Evolutionary conservation across 2,329 filamentous ascomycete species (phyloP), one percentile per base, ranked within the genome.

Genomic region (Gaeumannomyces sp.): DNA sequence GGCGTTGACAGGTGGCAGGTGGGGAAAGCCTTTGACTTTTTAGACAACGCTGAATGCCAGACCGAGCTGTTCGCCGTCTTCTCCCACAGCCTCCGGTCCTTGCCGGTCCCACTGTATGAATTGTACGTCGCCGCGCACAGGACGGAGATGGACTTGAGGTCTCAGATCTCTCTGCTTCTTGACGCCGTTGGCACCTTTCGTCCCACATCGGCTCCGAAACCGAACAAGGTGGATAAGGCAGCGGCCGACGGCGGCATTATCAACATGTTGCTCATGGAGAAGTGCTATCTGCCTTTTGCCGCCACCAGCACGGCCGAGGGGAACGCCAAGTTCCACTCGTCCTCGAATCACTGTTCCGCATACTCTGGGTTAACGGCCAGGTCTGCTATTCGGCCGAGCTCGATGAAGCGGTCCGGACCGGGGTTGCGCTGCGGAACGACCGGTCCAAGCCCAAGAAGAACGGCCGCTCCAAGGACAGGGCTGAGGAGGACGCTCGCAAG

Each of bases 321-420:
- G 67, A 93, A 95, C 69, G 87, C 88, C 33, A 90, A 90, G 73
- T 80, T 93, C 53, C 88, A 2, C 75, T 93, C 13, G 74, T 90
- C 35, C 77, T 92, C 0, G 91, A 94, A 75, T 81, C 80, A 2
- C 75, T 92, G 62, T 71, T 91, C 35, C 81, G 87, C 60, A 76
- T 87, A 8, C 74, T 84, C 3, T 82, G 79, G 75, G 65, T 65
- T 3, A 70, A 72, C 31, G 74, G 75, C 16, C 69, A 71, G 27
- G 68, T 79, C 16, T 65, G 66, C 1, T 79, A 80, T 68, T 75
- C 74, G 35, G 66, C 72, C 0, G 67, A 67, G 4, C 71, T 86
- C 22, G 72, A 72, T 22, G 67, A 67, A 7, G 80, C 80, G 0
- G 78, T 80, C 16, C 75, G 76, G 65, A 76, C 70, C 63, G 84